These are phyloP conservation scores for Fusarium praegraminearum DNA, from an alignment of 2,329 filamentous ascomycete species.

Conservation along the genomic window DNA sequence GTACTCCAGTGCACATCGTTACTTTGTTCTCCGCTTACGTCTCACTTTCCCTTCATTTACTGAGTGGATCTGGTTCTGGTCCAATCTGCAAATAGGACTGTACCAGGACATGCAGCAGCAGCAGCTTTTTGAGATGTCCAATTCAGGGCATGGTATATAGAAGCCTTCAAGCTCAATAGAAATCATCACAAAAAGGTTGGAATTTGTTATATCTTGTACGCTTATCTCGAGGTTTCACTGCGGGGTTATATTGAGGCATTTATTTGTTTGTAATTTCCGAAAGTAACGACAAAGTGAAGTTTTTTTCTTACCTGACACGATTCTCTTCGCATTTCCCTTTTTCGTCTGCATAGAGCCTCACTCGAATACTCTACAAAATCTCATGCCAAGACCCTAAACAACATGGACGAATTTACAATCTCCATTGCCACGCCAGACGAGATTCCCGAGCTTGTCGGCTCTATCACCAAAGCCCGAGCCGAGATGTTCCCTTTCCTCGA, in stretches of 20 bases:
- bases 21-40: background rate
- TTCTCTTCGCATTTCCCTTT: background rate
- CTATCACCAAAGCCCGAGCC: slow-evolving; percentile 42
- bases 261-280: background rate
- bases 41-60: background rate
- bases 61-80: background rate
- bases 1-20: background rate
- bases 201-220: background rate
- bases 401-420: slow-evolving; percentile 31
- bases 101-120: background rate
- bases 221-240: background rate
- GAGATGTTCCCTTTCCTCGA: slow-evolving; percentile 49
- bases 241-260: slow-evolving; percentile 1
- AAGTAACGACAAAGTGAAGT: background rate
- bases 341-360: background rate
- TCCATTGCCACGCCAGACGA: slow-evolving; percentile 31
- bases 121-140: background rate
- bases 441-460: slow-evolving; percentile 41
- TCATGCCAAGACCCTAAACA: background rate
- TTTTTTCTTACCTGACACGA: background rate
- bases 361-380: too few species aligned
- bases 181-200: background rate
- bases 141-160: background rate
- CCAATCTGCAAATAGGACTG: background rate
- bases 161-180: background rate